Percentiles rank a stretch among this genome's conserved stretches.
Conservation (phyloP, 169 alveolate species). For the Neospora caninum region DNA sequence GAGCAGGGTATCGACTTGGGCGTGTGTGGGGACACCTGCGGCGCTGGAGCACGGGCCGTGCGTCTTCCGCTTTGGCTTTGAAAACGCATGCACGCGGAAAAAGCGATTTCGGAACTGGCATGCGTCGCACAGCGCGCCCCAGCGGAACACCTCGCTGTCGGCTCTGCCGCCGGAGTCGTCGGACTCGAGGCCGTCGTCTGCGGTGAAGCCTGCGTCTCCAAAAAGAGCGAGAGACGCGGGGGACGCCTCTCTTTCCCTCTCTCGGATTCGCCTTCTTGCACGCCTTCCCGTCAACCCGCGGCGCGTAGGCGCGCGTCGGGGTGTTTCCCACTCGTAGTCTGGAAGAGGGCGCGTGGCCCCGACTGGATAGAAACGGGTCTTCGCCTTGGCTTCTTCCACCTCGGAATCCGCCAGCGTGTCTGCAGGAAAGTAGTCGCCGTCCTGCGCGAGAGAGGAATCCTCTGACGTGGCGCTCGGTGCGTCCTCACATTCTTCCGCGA, state of each 20-base stretch:
- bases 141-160: neutral
- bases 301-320: neutral
- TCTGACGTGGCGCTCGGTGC: neutral
- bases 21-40: neutral
- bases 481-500: no score
- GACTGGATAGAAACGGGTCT: neutral
- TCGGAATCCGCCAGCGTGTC: neutral
- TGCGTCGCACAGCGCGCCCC: neutral
- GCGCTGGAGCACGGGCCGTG: neutral
- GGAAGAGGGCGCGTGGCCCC: neutral
- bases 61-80: neutral
- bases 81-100: slow-evolving; percentile 18
- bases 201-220: neutral
- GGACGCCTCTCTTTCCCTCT: neutral
- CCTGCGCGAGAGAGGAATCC: neutral
- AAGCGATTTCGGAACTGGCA: neutral
- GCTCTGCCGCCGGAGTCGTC: neutral
- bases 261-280: neutral
- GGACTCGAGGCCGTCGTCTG: neutral
- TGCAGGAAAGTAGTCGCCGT: neutral
- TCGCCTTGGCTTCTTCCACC: neutral
- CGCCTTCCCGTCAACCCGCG: neutral
- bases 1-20: neutral
- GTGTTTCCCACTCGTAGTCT: neutral
- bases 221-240: neutral